Evolutionary conservation across 257 asterid genomes (phyloP), one percentile per base, ranked within the genome.

Genomic region (Solanum verrucosum): DNA sequence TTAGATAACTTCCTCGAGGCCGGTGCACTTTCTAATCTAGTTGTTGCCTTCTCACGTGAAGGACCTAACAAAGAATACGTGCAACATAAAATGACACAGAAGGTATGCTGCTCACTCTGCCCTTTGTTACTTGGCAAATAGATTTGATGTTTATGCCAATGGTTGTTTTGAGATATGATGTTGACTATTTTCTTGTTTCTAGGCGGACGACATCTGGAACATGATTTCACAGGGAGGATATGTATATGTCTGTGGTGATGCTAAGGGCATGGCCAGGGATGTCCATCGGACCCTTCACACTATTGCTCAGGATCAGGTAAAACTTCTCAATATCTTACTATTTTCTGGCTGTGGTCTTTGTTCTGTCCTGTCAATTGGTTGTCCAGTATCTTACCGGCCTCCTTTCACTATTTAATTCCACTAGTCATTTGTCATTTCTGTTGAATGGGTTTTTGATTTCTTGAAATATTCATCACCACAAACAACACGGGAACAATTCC

Each of bases 241-340:
- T 20, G 84, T 97, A 0, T 97, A 97, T 38, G 99, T 96, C 8
- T 97, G 99, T 11, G 99, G 99, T 89, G 99, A 97, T 88, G 99
- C 99, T 70, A 97, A 97, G 89, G 99, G 99, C 89, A 97, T 97
- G 99, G 99, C 99, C 59, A 95, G 96, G 85, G 99, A 97, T n/a
- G 99, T 97, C 60, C 99, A 97, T 90, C 93, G 99, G 86, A 95
- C 98, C 63, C 98, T 97, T 90, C 99, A 97, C 93, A 92, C 95
- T 78, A 92, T 97, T 79, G 95, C 92, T 15, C 98, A 94, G 91
- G 97, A 97, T 88, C 99, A 97, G 99, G 99, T 97, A 86, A 15
- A 89, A 79, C 21, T 86, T 87, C 71, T 74, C 71, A 85, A 70
- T 77, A 42, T 20, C 88, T 35, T 20, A 29, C 3, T 49, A 49